Evolutionary conservation across 768 basidiomycete genomes (phyloP), one percentile per base, ranked within the genome.

Genomic region (Termitomyces sp.): DNA sequence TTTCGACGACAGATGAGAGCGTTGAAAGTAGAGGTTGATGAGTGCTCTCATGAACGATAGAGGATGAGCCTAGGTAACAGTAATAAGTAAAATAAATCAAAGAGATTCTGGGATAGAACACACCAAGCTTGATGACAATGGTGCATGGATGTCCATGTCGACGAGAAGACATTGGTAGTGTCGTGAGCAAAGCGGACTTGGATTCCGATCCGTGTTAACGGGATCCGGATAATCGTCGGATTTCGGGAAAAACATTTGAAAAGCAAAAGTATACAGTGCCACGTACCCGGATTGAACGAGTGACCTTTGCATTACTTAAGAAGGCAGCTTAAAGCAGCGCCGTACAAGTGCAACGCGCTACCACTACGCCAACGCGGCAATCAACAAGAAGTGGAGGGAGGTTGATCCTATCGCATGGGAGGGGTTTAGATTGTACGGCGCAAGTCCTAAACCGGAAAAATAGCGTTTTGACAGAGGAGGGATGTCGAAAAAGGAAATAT

Each of bases 1-100:
- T 92, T 71, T 99, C 96, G 32, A 95, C 94, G 44, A 98, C 79
- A 0, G 91, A 85, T 0, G 96, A 97, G 28, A 99, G 81, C 3
- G 89, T 91, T 3, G 95, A 91, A 1, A 99, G 79, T 21, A 97
- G 79, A 0, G 96, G 94, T 63, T 94, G 86, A 65, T 96, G 92
- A 0, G 96, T 96, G 51, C 82, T 85, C 70, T 97, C 91, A 71
- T 95, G 91, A 8, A 98, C 91, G 70, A 99, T 98, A 9, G 95
- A 98, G 0, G 97, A 96, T 1, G 94, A 94, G 54, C 97, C 95
- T 92, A 59, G 42, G 14, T 23, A 4, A 10, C 21, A 2, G 17
- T 49, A 8, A 37, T 35, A 9, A 37, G 41, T 56, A 32, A 44
- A 30, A 44, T 54, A 1, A 50, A 17, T 16, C 0, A 10, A 23